Evolutionary conservation across 2,329 filamentous ascomycete species (phyloP), one percentile per base, ranked within the genome.

Genomic region (Dactylellina parvicollis): DNA sequence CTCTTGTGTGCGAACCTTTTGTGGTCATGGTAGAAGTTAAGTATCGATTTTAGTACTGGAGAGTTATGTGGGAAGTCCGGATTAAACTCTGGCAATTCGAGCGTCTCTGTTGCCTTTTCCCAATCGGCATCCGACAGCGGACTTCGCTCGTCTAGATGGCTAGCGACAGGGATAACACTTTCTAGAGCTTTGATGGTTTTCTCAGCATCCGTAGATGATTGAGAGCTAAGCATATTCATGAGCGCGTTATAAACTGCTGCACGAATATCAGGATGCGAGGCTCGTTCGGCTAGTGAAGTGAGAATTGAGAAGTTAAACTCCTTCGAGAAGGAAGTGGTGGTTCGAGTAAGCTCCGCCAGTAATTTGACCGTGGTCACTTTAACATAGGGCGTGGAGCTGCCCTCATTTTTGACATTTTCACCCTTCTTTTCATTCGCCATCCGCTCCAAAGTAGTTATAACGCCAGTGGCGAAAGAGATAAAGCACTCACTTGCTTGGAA

Each of bases 101-200:
- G 16, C 9, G 34, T 50, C 8, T 61, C 44, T 12, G 18, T 42
- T 2, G 57, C 57, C 22, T 28, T 16, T 10, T 9, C 3, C 57
- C 57, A 61, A 2, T 3, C 2, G 10, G n/a, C n/a, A 18, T 61
- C 44, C 3, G n/a, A 9, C 1, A 61, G 46, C 7, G 57, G 57
- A 14, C 12, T 5, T 1, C 30, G 9, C 8, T 34, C 22, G 20
- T 61, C 46, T 12, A 61, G 20, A 24, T 61, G 30, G 8, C 57
- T 44, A 0, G 57, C 57, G 8, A 61, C 22, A 1, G 57, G 57
- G n/a, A 61, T 50, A 16, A 40, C 30, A 30, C 24, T 40, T 26
- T 61, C 44, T 3, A 61, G 4, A n/a, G 30, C 10, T 0, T 18
- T 28, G 1, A 61, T 7, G 0, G 20, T 9, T 8, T 32, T 34